Base-by-base conservation (phyloP, 345 rosid genomes). In the Arabis hirsuta region DNA sequence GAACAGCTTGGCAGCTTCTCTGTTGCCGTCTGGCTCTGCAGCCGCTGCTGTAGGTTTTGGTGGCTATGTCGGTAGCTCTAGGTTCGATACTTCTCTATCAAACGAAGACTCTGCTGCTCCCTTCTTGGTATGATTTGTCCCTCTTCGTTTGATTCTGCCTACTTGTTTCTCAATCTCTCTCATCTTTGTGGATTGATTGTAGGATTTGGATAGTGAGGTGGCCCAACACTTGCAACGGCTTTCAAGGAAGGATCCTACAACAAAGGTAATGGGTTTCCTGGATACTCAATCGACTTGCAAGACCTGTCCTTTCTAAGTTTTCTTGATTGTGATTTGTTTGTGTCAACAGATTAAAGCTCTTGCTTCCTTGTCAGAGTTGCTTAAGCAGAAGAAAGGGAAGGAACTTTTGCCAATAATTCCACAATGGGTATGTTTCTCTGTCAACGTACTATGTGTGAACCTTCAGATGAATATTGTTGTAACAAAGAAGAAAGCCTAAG, bases 161-260 rank as follows among this genome's bases (percentile, higher is more conserved):
- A 34, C 48, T 69, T 54, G 26, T 29, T 55, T 56, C 50, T 48
- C 9, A 50, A 50, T 64, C 10, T 63, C 9, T 62, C 65, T 70
- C 42, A 70, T 42, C 27, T 71, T 43, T 67, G 52, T 74, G 61
- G 62, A 47, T 61, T 46, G 34, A 45, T 71, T 69, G 71, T 82
- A 94, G 97, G 92, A 86, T 74, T 51, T 85, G 57, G 98, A 90
- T 75, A 82, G 90, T 70, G 98, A 91, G 82, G 83, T 91, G 59
- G 82, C 84, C 4, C 92, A 81, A 53, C 97, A 90, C 82, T 79
- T 94, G 87, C 92, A 86, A 84, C 84, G 96, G 57, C 81, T 94
- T 45, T 82, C 87, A 1, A 83, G 98, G 83, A 94, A 94, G 69
- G 98, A 94, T 66, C 96, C 95, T 69, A 84, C 82, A 4, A 94